These are phyloP conservation scores for Leishmania major DNA, from an alignment of 208 protist species.

Conservation along the genomic window DNA sequence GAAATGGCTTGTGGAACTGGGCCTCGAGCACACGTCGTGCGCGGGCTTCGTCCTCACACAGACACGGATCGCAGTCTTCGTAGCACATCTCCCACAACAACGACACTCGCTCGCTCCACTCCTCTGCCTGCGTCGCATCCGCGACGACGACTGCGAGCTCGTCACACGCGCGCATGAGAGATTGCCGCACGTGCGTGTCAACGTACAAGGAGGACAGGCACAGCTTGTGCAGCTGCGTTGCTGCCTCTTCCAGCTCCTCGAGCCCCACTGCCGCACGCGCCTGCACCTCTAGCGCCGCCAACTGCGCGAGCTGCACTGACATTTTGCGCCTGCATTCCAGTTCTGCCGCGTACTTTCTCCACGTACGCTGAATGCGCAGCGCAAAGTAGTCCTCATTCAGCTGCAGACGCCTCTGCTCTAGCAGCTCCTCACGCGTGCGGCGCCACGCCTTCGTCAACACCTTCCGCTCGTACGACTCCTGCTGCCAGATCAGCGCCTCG, in stretches of 20 bases:
- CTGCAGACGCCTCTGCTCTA: conserved; percentile 36
- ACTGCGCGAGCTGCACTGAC: conserved; percentile 12
- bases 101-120: conserved; percentile 49
- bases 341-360: conserved; percentile 8
- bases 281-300: conserved; percentile 29
- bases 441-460: conserved; percentile 30
- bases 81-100: conserved; percentile 70
- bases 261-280: conserved; percentile 18
- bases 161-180: conserved; percentile 9
- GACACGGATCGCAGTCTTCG: conserved; percentile 30
- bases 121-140: conserved; percentile 23
- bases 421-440: conserved; percentile 27
- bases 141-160: conserved; percentile 13
- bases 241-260: conserved; percentile 27
- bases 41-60: conserved; percentile 30
- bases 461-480: conserved; percentile 54
- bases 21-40: conserved; percentile 12
- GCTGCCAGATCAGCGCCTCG: conserved; percentile 45
- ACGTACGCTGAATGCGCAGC: conserved; percentile 22
- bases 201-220: background rate
- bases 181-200: conserved; percentile 6
- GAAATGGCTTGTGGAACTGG: conserved; percentile 16
- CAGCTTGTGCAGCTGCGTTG: conserved; percentile 14
- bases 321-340: background rate
- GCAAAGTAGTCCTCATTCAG: conserved; percentile 29